Evolutionary conservation across 768 basidiomycete genomes (phyloP).

Genomic region (Lyophyllum semitale): DNA sequence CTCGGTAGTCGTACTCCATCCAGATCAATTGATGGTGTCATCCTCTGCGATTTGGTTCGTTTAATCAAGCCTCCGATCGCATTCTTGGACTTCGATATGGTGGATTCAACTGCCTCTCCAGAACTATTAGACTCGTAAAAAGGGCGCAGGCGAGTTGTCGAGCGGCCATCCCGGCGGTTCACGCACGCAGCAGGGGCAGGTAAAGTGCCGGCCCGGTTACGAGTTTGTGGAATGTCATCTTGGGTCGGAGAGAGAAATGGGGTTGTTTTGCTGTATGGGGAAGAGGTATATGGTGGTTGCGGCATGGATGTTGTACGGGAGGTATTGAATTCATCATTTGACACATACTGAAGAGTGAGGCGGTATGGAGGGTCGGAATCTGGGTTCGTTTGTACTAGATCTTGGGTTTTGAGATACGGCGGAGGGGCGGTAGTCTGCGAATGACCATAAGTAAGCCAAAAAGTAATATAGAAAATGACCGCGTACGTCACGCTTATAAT

Average conservation of each 20-base stretch:
- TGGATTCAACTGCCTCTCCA: background rate
- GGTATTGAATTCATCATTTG: slow-evolving; percentile 3
- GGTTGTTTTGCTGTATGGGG: slow-evolving; percentile 34
- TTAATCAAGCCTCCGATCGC: slow-evolving; percentile 17
- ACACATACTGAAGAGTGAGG: slow-evolving; percentile 9
- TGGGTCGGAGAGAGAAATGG: slow-evolving; percentile 27
- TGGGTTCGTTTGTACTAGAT: background rate
- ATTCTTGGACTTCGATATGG: slow-evolving; percentile 8
- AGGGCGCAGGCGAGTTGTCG: slow-evolving; percentile 21
- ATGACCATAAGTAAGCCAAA: background rate
- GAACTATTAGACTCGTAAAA: slow-evolving; percentile 4
- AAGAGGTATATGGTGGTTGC: slow-evolving; percentile 12
- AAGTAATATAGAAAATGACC: background rate
- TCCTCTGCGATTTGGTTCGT: slow-evolving; percentile 33
- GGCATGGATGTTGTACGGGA: slow-evolving; percentile 15
- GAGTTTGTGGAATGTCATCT: slow-evolving; percentile 15
- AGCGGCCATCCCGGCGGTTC: slow-evolving; percentile 40
- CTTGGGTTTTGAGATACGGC: background rate
- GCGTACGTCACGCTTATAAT: slow-evolving; percentile 1
- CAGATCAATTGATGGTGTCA: slow-evolving; percentile 37
- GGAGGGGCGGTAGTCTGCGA: slow-evolving; percentile 4
- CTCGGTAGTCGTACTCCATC: slow-evolving; percentile 44
- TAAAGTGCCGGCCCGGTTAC: slow-evolving; percentile 28
- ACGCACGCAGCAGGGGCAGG: slow-evolving; percentile 25
- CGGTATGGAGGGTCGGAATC: slow-evolving; percentile 12